Evolutionary conservation across 495 filamentous ascomycete genomes (phyloP).

Genomic region (Hypomontagnella submonticulosa): DNA sequence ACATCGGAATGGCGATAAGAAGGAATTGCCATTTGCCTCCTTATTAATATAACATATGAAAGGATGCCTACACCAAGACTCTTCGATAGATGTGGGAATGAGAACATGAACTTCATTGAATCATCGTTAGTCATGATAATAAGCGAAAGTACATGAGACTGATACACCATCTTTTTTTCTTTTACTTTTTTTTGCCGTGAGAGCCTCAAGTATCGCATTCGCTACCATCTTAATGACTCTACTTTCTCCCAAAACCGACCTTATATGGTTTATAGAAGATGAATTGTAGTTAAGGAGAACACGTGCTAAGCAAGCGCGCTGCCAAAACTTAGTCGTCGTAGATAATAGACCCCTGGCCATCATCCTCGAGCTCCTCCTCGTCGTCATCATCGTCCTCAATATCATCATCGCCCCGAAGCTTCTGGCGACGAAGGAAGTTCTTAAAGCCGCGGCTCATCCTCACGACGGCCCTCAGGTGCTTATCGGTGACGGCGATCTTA

Average conservation of each 20-base stretch:
- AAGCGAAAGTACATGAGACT: background rate
- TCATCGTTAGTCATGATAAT: conserved; percentile 1
- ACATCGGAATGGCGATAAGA: too few relatives aligned
- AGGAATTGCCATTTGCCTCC: too few relatives aligned
- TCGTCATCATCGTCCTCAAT: conserved; percentile 32
- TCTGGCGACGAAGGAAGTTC: conserved; percentile 39
- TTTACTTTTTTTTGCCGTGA: background rate
- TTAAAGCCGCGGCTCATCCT: conserved; percentile 57
- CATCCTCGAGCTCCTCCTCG: conserved; percentile 13
- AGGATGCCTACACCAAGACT: too few relatives aligned
- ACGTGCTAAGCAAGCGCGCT: too few relatives aligned
- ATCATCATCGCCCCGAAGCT: conserved; percentile 18
- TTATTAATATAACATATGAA: too few relatives aligned
- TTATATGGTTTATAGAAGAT: too few relatives aligned
- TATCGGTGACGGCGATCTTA: conserved; percentile 48
- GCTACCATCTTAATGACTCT: background rate
- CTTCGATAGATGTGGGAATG: too few relatives aligned
- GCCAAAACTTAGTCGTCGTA: too few relatives aligned
- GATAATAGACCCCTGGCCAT: conserved; percentile 2
- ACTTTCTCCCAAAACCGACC: too few relatives aligned
- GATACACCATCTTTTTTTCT: background rate
- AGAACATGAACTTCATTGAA: too few relatives aligned
- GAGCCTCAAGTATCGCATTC: background rate
- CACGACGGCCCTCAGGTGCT: conserved; percentile 51
- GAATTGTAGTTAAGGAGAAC: background rate